phyloP scores from a whole-genome alignment of 768 basidiomycete species.

The Boletus rubropictus region DNA sequence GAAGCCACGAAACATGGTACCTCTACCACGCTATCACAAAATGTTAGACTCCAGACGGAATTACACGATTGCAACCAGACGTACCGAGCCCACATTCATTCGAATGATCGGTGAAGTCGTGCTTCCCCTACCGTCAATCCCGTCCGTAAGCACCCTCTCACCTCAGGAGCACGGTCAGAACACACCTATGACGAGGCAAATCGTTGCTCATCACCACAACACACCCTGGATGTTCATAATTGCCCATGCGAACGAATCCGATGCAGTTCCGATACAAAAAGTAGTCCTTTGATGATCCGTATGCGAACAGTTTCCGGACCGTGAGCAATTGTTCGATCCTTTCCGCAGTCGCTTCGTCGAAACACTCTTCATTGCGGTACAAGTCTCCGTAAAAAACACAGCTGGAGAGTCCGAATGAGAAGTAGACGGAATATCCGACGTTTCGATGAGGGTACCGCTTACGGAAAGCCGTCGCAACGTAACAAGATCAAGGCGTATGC shows the following conservation, averaged over 20 bases:
- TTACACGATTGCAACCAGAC: slow-evolving; percentile 22
- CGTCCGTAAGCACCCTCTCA: background rate
- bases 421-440: background rate
- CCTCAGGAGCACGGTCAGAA: background rate
- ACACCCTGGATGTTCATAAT: slow-evolving; percentile 51
- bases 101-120: slow-evolving; percentile 34
- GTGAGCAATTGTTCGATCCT: slow-evolving; percentile 52
- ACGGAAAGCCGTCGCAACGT: slow-evolving; percentile 69
- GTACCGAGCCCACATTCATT: slow-evolving; percentile 63
- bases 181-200: slow-evolving; percentile 11
- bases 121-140: background rate
- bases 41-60: background rate
- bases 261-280: slow-evolving; percentile 55
- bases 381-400: slow-evolving; percentile 88
- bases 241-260: slow-evolving; percentile 69
- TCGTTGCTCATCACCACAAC: slow-evolving; percentile 68
- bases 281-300: slow-evolving; percentile 62
- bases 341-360: slow-evolving; percentile 45
- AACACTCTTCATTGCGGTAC: slow-evolving; percentile 67
- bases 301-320: slow-evolving; percentile 60
- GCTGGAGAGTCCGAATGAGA: slow-evolving; percentile 31
- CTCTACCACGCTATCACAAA: slow-evolving; percentile 27
- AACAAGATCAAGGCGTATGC: slow-evolving; percentile 79
- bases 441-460: slow-evolving; percentile 26
- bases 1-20: slow-evolving; percentile 41